Conservation (phyloP, 805 yeast species). For the Candida nitratophila region DNA sequence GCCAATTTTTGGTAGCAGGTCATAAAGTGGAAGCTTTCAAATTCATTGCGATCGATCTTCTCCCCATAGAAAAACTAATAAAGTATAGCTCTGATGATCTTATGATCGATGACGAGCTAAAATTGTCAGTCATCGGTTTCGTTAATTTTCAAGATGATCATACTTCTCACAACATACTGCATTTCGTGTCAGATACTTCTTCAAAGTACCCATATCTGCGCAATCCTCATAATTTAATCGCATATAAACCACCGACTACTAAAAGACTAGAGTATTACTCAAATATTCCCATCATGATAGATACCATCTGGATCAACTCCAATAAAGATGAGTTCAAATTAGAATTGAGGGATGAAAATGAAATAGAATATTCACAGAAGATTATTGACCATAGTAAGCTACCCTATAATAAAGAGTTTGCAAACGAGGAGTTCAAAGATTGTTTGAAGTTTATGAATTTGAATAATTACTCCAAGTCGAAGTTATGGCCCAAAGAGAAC, state of each 20-base stretch:
- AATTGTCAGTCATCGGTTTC: slow-evolving; percentile 19
- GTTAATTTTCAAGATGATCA: slow-evolving; percentile 15
- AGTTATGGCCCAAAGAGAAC: slow-evolving; percentile 5
- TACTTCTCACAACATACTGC: slow-evolving; percentile 7
- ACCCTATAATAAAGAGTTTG: slow-evolving; percentile 1
- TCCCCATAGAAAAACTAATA: slow-evolving; percentile 10
- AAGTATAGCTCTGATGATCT: slow-evolving; percentile 8
- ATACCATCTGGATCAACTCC: slow-evolving; percentile 30
- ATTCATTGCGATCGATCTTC: slow-evolving; percentile 18
- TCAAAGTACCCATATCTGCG: slow-evolving; percentile 9
- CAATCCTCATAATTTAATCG: slow-evolving; percentile 26
- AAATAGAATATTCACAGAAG: background rate
- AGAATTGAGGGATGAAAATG: slow-evolving; percentile 9
- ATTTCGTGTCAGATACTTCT: slow-evolving; percentile 5
- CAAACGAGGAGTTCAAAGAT: slow-evolving; percentile 14
- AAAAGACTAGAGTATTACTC: slow-evolving; percentile 72
- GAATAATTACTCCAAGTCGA: slow-evolving; percentile 19
- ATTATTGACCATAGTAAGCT: slow-evolving; percentile 20
- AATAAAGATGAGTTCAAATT: background rate
- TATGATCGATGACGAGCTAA: slow-evolving; percentile 11
- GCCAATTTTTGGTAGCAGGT: slow-evolving; percentile 19
- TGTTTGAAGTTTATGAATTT: slow-evolving; percentile 23
- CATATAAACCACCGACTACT: slow-evolving; percentile 69
- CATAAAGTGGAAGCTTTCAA: slow-evolving; percentile 15
- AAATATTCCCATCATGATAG: slow-evolving; percentile 61